These are phyloP conservation scores for Hansfordia pulvinata DNA, from an alignment of 2,329 filamentous ascomycete genomes.

Conservation along the genomic window DNA sequence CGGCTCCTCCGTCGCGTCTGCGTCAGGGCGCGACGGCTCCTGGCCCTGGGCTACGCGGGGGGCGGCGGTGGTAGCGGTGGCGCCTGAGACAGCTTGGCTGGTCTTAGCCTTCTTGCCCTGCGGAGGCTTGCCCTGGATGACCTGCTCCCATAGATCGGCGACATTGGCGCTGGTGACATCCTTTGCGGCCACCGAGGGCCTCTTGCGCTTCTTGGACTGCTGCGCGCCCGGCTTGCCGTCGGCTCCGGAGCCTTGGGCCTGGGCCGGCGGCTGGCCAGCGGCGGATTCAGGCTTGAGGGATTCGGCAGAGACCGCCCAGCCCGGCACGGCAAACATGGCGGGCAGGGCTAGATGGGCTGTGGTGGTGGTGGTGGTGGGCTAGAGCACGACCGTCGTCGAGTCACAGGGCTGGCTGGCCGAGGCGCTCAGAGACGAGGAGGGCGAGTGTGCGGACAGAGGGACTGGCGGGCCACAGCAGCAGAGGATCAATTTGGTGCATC, in stretches of 20 bases:
- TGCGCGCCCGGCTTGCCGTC: conserved; percentile 29
- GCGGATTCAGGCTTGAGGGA: conserved; percentile 55
- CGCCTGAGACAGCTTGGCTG: no score
- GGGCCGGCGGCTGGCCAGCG: conserved; percentile 16
- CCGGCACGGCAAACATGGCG: conserved; percentile 84
- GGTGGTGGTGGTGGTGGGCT: no score
- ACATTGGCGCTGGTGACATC: conserved; percentile 58
- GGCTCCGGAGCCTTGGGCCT: conserved; percentile 6
- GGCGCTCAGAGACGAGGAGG: no score
- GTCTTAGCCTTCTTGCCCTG: conserved; percentile 18
- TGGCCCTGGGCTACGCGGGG: no score
- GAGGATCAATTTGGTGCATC: no score
- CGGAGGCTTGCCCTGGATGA: conserved; percentile 54
- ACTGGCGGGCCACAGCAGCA: no score
- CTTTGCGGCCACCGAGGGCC: conserved; percentile 17
- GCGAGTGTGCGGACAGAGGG: no score
- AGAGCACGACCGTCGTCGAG: no score
- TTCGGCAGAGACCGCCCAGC: conserved; percentile 72
- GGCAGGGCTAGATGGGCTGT: conserved; percentile 1
- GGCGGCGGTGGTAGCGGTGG: no score
- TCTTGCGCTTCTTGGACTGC: conserved; percentile 51
- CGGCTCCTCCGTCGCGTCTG: no score
- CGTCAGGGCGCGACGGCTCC: no score
- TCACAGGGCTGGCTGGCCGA: no score
- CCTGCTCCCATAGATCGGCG: conserved; percentile 62